phyloP scores from a whole-genome alignment of 73 alveolate genomes.

The Tetrahymena thermophila region DNA sequence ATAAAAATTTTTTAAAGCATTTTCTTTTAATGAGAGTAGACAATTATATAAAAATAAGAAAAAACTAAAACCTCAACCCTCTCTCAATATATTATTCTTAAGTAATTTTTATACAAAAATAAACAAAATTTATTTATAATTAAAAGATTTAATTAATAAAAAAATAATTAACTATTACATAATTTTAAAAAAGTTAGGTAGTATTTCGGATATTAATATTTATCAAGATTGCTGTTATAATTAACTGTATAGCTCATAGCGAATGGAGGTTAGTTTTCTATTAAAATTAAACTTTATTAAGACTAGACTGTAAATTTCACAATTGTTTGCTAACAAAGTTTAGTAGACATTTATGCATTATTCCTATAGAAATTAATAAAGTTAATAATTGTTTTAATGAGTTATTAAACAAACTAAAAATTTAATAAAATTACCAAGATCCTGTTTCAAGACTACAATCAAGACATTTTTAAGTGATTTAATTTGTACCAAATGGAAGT shows the following conservation, averaged over 20 bases:
- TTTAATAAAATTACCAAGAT: neutral
- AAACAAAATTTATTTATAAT: too few species aligned
- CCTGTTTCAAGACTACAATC: neutral
- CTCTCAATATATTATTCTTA: too few species aligned
- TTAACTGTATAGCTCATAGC: neutral
- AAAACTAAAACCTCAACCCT: too few species aligned
- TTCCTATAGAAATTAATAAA: neutral
- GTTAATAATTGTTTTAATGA: neutral
- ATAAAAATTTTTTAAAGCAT: too few species aligned
- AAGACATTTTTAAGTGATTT: neutral
- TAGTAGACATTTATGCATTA: neutral
- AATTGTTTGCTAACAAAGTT: neutral
- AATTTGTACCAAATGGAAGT: neutral
- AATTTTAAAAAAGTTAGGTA: too few species aligned
- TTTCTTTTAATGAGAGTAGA: too few species aligned
- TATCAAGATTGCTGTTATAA: neutral
- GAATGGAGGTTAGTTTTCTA: neutral
- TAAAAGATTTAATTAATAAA: too few species aligned
- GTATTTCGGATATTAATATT: neutral
- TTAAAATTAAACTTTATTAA: too few species aligned
- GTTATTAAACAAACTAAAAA: neutral
- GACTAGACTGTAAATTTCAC: too few species aligned
- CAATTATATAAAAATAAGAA: too few species aligned
- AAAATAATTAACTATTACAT: neutral
- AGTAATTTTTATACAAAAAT: too few species aligned